Base-by-base conservation (phyloP, 2,329 filamentous ascomycete species). In the Sclerotinia nivalis region DNA sequence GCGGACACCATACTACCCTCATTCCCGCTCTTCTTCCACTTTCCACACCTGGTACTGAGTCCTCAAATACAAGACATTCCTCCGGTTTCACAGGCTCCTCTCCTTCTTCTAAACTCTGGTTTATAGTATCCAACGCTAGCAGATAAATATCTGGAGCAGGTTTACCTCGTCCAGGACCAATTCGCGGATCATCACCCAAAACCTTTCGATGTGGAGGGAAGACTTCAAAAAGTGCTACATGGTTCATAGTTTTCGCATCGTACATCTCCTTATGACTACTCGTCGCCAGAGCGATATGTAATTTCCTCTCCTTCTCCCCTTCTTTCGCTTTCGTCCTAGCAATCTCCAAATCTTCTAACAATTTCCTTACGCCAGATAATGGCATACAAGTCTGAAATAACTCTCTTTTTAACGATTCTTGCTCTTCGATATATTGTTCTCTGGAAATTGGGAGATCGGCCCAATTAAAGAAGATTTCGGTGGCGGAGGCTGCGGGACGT, bases 61-160 rank as follows among this genome's bases (percentile, higher is more conserved):
- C 96, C 81, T 99, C 96, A 76, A 99, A 98, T 0, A 98, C 96
- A 22, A 99, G 84, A 78, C 96, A 98, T 80, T 98, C 95, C 74
- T 92, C 91, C 0, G 93, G 93, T 68, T 79, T 84, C 72, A 99
- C 90, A 71, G 86, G 82, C 73, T 85, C 82, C 66, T 91, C 89
- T 52, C 87, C 88, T 4, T 84, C 81, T 0, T 84, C 82, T 9
- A 96, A 83, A 22, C 88, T 88, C 56, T 87, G 87, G 80, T 99
- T 99, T 79, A 99, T 90, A 4, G 89, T 92, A 80, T 91, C 84
- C 69, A 99, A 83, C 0, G 96, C 95, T 0, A 98, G 84, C 12
- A 96, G 82, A 80, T 97, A 98, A 75, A 99, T 99, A 81, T 99
- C 95, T 0, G 95, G 96, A 45, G 95, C 86, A 0, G 96, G 96